A percentile compares a stretch with the other conserved stretches of the same genome.
phyloP scores from a whole-genome alignment of 331 rosid genomes.

The Rosa hybrid region DNA sequence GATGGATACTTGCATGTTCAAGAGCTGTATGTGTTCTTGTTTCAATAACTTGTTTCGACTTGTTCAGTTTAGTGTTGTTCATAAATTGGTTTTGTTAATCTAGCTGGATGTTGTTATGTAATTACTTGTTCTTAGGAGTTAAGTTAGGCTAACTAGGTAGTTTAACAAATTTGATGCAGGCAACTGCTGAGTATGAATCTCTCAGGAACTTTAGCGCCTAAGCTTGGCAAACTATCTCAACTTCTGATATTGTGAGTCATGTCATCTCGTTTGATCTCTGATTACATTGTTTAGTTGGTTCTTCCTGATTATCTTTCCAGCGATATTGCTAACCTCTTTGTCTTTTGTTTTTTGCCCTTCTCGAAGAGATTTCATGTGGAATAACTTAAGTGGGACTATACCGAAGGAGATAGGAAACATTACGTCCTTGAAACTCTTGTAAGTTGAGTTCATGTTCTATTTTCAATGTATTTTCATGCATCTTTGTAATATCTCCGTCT shows the following conservation, averaged over 20 bases:
- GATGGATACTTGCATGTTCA: constrained; percentile 62
- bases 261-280: constrained; percentile 1
- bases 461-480: constrained; percentile 7
- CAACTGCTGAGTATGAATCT: constrained; percentile 59
- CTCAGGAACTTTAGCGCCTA: constrained; percentile 67
- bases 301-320: constrained; percentile 13
- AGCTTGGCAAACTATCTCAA: constrained; percentile 65
- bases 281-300: not conserved
- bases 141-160: not conserved
- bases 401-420: constrained; percentile 81
- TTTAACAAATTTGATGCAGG: constrained; percentile 44
- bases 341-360: constrained; percentile 22
- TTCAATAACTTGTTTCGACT: not conserved
- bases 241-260: constrained; percentile 67
- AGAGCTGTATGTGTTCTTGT: constrained; percentile 54
- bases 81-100: not conserved
- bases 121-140: not conserved
- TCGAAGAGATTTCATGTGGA: constrained; percentile 89
- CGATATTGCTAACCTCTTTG: constrained; percentile 26
- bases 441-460: constrained; percentile 39
- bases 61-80: constrained; percentile 11
- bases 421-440: constrained; percentile 61
- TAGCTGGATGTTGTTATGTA: not conserved
- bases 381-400: constrained; percentile 65
- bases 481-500: not conserved